Evolutionary conservation across 2,329 filamentous ascomycete genomes (phyloP), one percentile per base, ranked within the genome.

Genomic region (Coniella lustricola): DNA sequence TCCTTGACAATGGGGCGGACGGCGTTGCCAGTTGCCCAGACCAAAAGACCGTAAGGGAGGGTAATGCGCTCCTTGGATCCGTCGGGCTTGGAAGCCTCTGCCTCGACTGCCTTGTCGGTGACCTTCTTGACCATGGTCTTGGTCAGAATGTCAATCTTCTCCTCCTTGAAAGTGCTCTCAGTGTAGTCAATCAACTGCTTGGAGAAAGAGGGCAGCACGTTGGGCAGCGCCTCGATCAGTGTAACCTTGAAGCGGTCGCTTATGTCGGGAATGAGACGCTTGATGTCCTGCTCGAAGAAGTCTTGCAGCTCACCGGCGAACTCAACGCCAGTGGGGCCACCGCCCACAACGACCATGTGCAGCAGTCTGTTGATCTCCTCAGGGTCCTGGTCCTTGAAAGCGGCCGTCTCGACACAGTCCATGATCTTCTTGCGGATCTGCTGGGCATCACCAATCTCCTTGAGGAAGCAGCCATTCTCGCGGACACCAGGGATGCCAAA

Each of bases 101-200:
- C 93, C 73, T 97, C 89, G 62, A 98, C 91, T 64, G 81, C 84
- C 71, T 87, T 94, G 61, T 93, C 85, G 29, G 89, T 95, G 52
- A 98, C 93, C 54, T 86, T 90, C 79, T 97, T 97, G 67, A 98
- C 93, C 84, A 95, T 94, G 57, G 93, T 97, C 81, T 97, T 97
- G 60, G 93, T 95, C 70, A 88, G 86, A 72, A 98, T 95, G 60
- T 88, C 84, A 65, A 98, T 98, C 65, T 90, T 90, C 72, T 98
- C 93, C 75, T 98, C 93, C 73, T 95, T 93, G 76, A 98, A 94
- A 40, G 91, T 96, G 70, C 90, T 91, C 74, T 98, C 93, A 59
- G 93, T 98, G 77, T 98, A 98, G 63, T 98, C 93, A 64, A 98
- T 97, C 63, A 98, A 77, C 70, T 95, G 90, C 80, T 97, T 97